phyloP scores from a whole-genome alignment of 768 basidiomycete species.

The Pleurotus giganteus region DNA sequence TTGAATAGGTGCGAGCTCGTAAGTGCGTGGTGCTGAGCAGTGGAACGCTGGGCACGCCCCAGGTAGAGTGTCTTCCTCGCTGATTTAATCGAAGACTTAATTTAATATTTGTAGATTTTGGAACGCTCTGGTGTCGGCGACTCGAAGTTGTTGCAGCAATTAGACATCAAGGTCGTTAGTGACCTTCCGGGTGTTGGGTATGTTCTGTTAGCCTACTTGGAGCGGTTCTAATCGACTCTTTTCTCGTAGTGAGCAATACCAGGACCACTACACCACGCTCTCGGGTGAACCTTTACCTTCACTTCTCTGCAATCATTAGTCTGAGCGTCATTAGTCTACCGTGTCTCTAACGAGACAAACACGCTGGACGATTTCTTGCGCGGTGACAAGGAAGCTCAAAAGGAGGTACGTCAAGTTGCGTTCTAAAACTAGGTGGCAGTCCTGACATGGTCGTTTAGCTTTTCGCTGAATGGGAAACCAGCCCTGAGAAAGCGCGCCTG shows the following conservation, averaged over 20 bases:
- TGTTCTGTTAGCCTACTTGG: conserved; percentile 16
- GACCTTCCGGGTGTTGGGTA: conserved; percentile 72
- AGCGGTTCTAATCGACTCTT: neutral
- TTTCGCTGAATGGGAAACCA: conserved; percentile 63
- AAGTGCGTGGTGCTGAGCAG: conserved; percentile 66
- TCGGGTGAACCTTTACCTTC: conserved; percentile 37
- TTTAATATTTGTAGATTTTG: conserved; percentile 42
- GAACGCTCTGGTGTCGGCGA: conserved; percentile 72
- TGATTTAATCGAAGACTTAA: neutral
- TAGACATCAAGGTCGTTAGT: conserved; percentile 61
- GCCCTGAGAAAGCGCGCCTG: conserved; percentile 65
- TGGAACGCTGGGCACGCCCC: conserved; percentile 69
- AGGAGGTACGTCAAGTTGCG: conserved; percentile 43
- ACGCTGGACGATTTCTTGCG: conserved; percentile 72
- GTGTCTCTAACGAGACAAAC: conserved; percentile 61
- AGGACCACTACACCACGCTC: conserved; percentile 73
- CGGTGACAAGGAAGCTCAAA: conserved; percentile 56
- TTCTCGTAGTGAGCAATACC: conserved; percentile 57
- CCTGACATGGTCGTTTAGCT: conserved; percentile 28
- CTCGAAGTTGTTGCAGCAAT: conserved; percentile 49
- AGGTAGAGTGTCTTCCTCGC: conserved; percentile 16
- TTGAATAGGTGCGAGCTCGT: conserved; percentile 44
- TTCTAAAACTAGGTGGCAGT: no score
- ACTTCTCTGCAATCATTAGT: neutral
- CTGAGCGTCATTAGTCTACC: conserved; percentile 44